These are phyloP conservation scores for Scytalidium lignicola DNA, from an alignment of 2,329 filamentous ascomycete species.

Conservation along the genomic window DNA sequence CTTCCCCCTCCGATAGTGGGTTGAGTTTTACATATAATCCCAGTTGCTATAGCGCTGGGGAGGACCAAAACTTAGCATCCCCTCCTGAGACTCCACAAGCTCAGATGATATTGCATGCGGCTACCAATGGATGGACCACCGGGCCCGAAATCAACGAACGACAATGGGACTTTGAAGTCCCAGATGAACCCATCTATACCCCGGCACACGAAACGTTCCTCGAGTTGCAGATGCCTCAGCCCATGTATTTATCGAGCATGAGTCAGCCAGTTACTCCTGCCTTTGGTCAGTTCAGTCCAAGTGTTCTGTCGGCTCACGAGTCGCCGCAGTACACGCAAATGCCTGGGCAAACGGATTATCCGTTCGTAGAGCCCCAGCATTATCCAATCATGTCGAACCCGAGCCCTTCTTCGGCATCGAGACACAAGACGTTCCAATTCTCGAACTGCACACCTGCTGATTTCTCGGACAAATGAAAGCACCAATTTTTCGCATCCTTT, in stretches of 20 bases:
- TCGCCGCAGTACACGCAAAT: constrained; percentile 19
- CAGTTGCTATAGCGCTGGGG: constrained; percentile 16
- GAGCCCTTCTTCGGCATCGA: constrained; percentile 17
- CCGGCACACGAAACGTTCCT: constrained; percentile 21
- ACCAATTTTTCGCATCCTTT: background rate
- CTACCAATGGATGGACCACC: constrained; percentile 12
- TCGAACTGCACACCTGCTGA: constrained; percentile 28
- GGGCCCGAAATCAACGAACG: constrained; percentile 14
- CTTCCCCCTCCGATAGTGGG: constrained; percentile 14
- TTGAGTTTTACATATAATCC: constrained; percentile 20
- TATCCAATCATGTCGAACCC: constrained; percentile 12
- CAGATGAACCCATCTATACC: constrained; percentile 24
- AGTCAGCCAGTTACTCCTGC: constrained; percentile 27
- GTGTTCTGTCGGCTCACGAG: constrained; percentile 7
- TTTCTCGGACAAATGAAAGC: constrained; percentile 23
- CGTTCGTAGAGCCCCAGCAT: constrained; percentile 18
- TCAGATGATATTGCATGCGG: constrained; percentile 9
- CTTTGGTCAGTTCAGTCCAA: constrained; percentile 22
- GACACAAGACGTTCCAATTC: constrained; percentile 28
- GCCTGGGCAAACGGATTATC: constrained; percentile 17
- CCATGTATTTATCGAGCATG: constrained; percentile 16
- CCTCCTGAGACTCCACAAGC: constrained; percentile 25
- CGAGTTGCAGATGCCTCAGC: constrained; percentile 23
- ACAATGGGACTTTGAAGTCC: constrained; percentile 19
- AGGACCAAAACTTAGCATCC: constrained; percentile 22